phyloP scores from a whole-genome alignment of 1,139 yeast genomes.

The Hyphopichia pseudoburtonii region DNA sequence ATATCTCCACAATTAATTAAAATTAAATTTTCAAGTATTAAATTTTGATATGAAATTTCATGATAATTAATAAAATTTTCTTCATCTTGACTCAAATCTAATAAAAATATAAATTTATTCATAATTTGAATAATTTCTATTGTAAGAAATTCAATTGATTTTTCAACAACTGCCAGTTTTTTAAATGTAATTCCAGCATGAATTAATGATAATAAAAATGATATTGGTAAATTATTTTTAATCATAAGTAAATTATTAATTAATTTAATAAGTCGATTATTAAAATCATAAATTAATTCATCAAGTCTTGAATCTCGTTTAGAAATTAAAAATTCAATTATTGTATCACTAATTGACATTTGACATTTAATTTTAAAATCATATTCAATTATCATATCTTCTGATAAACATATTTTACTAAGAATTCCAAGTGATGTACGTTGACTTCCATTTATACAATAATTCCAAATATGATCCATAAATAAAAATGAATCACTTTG shows the following conservation, averaged over 20 bases:
- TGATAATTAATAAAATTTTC: slow-evolving; percentile 37
- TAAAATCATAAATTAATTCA: slow-evolving; percentile 37
- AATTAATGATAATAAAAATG: slow-evolving; percentile 54
- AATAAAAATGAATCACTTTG: slow-evolving; percentile 37
- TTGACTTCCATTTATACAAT: slow-evolving; percentile 50
- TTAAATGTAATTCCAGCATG: slow-evolving; percentile 55
- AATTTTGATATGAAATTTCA: slow-evolving; percentile 39
- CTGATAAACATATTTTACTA: slow-evolving; percentile 44
- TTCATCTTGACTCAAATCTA: slow-evolving; percentile 28
- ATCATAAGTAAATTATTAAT: slow-evolving; percentile 24
- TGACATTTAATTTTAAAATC: slow-evolving; percentile 30
- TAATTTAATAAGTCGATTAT: slow-evolving; percentile 38
- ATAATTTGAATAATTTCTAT: slow-evolving; percentile 19
- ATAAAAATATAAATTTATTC: slow-evolving; percentile 19
- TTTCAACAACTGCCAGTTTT: slow-evolving; percentile 51
- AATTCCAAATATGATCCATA: slow-evolving; percentile 37
- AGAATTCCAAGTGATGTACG: slow-evolving; percentile 51
- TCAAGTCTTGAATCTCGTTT: slow-evolving; percentile 47
- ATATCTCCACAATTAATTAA: slow-evolving; percentile 55
- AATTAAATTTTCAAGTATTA: slow-evolving; percentile 49
- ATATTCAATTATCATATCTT: slow-evolving; percentile 26
- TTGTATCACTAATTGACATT: slow-evolving; percentile 31
- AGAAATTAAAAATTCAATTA: slow-evolving; percentile 38
- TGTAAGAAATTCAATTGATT: slow-evolving; percentile 24
- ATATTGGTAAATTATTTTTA: slow-evolving; percentile 40